phyloP scores from a whole-genome alignment of 2,329 filamentous ascomycete genomes.

The Macrophomina phaseolina region DNA sequence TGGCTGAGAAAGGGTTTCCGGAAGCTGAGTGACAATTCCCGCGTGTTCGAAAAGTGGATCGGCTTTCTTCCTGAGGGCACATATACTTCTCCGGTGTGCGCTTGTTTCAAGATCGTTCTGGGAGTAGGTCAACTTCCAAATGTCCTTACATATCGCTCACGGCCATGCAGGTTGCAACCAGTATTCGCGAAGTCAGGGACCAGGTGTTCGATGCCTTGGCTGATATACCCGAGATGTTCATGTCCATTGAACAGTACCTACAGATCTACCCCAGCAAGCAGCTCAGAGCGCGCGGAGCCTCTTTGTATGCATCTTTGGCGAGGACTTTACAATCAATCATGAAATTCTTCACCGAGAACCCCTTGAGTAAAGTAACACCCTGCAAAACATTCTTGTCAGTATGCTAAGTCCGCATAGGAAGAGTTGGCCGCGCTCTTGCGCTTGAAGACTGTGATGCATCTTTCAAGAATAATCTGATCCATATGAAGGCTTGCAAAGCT shows the following conservation, averaged over 20 bases:
- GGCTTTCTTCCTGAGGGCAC: not conserved
- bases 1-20: not conserved
- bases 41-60: not conserved
- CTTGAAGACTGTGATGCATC: not conserved
- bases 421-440: not conserved
- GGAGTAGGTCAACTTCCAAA: not conserved
- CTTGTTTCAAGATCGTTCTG: not conserved
- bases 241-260: not conserved
- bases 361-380: not conserved
- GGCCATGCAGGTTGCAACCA: not conserved
- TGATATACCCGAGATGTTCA: not conserved
- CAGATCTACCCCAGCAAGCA: not conserved
- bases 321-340: not conserved
- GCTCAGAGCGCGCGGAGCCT: not conserved
- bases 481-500: not conserved
- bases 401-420: no score
- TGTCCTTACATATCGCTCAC: not conserved
- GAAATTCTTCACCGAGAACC: not conserved
- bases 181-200: not conserved
- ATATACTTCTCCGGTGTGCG: not conserved
- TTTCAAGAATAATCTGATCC: not conserved
- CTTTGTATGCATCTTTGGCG: not conserved
- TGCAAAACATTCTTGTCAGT: no score
- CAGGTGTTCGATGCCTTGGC: not conserved
- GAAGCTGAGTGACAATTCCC: not conserved